Evolutionary conservation across 306 rosid genomes (phyloP).

Genomic region (Astragalus glycyphyllos): DNA sequence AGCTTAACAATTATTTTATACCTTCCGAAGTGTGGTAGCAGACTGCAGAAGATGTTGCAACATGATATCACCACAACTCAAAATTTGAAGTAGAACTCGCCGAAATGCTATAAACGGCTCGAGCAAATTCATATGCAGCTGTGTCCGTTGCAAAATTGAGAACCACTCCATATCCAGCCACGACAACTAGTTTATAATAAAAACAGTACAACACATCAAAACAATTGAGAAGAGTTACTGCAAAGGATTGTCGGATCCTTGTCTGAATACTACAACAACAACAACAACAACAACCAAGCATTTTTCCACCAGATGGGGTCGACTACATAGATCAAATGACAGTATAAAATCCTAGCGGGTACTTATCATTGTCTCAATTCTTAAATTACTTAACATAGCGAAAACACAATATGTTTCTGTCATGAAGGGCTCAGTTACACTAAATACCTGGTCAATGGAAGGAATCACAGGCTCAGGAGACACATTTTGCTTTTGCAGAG

Average conservation of each 20-base stretch:
- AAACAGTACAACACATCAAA: slow-evolving; percentile 40
- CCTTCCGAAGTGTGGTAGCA: slow-evolving; percentile 90
- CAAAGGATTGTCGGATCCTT: neutral
- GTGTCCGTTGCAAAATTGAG: slow-evolving; percentile 74
- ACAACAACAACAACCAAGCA: neutral
- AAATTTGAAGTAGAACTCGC: slow-evolving; percentile 80
- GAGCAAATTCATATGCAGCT: slow-evolving; percentile 84
- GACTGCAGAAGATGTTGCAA: slow-evolving; percentile 86
- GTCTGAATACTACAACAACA: neutral
- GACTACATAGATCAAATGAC: neutral
- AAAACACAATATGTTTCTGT: neutral
- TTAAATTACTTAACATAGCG: slow-evolving; percentile 1
- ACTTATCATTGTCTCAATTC: slow-evolving; percentile 1
- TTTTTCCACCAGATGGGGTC: neutral
- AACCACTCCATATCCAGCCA: slow-evolving; percentile 75
- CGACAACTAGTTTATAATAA: slow-evolving; percentile 61
- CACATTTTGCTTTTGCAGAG: slow-evolving; percentile 50
- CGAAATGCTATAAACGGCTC: slow-evolving; percentile 95
- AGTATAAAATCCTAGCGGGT: neutral
- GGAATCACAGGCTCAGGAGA: slow-evolving; percentile 70
- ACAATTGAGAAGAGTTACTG: neutral
- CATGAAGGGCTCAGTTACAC: slow-evolving; percentile 27
- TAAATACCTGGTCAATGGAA: slow-evolving; percentile 71
- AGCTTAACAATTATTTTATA: slow-evolving; percentile 41
- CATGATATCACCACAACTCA: slow-evolving; percentile 66